Evolutionary conservation across 2,329 filamentous ascomycete genomes (phyloP), one percentile per base, ranked within the genome.

Genomic region (Talaromyces islandicus): DNA sequence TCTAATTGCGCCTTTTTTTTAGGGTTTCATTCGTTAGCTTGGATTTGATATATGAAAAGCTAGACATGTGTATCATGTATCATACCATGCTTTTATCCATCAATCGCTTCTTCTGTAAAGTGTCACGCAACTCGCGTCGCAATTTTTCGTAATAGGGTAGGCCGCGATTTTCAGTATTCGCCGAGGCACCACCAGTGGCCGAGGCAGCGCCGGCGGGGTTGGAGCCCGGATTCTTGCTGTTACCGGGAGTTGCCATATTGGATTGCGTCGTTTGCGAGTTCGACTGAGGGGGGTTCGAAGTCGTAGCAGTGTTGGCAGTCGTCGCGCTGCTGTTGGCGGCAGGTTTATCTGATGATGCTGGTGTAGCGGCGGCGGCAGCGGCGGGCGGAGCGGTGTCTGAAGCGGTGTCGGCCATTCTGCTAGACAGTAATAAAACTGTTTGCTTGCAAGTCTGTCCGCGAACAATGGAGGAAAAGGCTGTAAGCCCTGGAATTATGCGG

Each of bases 111-210:
- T 85, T 87, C 56, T 85, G 79, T 9, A 92, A 75, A 2, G 88
- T 85, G 59, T 87, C 83, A 63, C 87, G 83, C 3, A 91, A 79
- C 60, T 88, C 86, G 60, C 83, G 81, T 61, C 88, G 83, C 54
- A 89, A 80, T 69, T 88, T 87, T 72, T 91, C 88, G 73, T 91
- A 91, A 75, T 88, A 91, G 19, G 87, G 86, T 56, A 81, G 66
- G 27, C 79, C 79, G 61, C 78, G 77, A 63, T 72, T 77, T 7
- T 68, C 66, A 59, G 68, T 68, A 30, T 56, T 54, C 50, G 60
- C 7, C 30, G 72, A 68, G 7, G 59, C 51, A 14, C 43, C 55
- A 17, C 43, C 41, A 35, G 57, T 24, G 24, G 17, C 56, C 11
- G 60, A 10, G 7, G 60, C 43, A 1, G 60, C 29, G 7, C 66